phyloP scores from a whole-genome alignment of 2,329 filamentous ascomycete species.

The Exophiala alcalophila region DNA sequence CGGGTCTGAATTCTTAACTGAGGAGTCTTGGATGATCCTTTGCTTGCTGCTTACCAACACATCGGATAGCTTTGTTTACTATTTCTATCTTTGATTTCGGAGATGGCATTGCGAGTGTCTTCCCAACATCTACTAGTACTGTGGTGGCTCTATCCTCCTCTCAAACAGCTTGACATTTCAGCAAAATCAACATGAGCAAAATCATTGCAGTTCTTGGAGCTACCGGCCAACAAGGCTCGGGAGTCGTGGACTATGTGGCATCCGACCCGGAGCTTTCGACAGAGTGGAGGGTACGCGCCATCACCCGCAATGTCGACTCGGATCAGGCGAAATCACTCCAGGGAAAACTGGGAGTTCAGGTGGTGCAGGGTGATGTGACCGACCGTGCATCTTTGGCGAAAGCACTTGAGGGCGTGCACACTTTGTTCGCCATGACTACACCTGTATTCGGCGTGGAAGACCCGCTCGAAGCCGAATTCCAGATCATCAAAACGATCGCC shows the following conservation, averaged over 20 bases:
- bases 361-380: conserved; percentile 40
- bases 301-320: conserved; percentile 46
- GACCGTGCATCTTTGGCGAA: conserved; percentile 39
- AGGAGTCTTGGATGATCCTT: not conserved
- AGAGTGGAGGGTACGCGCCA: conserved; percentile 49
- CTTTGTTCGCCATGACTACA: conserved; percentile 50
- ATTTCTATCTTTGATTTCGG: not conserved
- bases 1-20: not conserved
- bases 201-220: conserved; percentile 50
- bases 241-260: conserved; percentile 47
- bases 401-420: conserved; percentile 47
- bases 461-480: conserved; percentile 38
- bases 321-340: conserved; percentile 31
- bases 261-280: conserved; percentile 45
- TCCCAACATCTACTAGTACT: no score
- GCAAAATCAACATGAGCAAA: conserved; percentile 28
- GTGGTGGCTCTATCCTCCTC: no score
- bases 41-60: not conserved
- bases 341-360: conserved; percentile 33
- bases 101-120: no score
- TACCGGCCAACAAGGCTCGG: conserved; percentile 52
- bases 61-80: not conserved
- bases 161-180: not conserved
- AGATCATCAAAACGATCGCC: conserved; percentile 34
- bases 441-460: conserved; percentile 37